Base-by-base conservation (phyloP, 2,329 filamentous ascomycete genomes). In the Trichoderma asperellum region DNA sequence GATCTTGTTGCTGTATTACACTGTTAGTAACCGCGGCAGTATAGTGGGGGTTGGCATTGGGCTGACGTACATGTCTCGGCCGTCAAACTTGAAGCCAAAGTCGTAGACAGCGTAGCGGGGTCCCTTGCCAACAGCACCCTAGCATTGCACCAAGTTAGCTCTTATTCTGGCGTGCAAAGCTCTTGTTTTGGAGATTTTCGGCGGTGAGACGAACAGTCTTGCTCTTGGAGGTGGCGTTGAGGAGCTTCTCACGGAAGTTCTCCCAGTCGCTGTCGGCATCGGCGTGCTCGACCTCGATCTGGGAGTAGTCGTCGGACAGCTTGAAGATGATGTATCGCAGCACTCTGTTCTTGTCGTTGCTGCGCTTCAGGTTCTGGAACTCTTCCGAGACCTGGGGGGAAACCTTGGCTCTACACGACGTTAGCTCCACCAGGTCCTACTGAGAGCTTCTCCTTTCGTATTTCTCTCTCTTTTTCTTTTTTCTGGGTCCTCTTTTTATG, bases 261-360 rank as follows among this genome's bases (percentile, higher is more conserved):
- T 91, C 88, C 85, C 88, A 95, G 81, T 94, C 88, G 74, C 82
- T 82, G 75, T 89, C 85, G 71, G 83, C 83, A 70, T 89, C 91
- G 67, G 88, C 86, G 80, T 92, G 89, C 82, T 95, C 92, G 76
- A 96, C 88, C 70, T 92, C 89, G 79, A 96, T 93, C 83, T 93
- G 82, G 83, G 91, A 93, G 87, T 89, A 89, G 85, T 94, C 87
- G 82, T 94, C 91, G 73, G 89, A 91, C 79, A 96, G 89, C 87
- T 94, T 93, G 90, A 88, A 95, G 86, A 96, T 89, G 84, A 96
- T 91, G 87, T 88, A 96, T 84, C 93, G 94, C 85, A 89, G 86
- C 29, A 55, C 29, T 69, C 68, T 18, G 60, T 58, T 68, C 59
- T 64, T 60, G 59, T 65, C 69, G 40, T 68, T 70, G 59, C 60